Percentiles rank a stretch among this genome's conserved stretches.
phyloP scores from a whole-genome alignment of 2,329 filamentous ascomycete genomes.

The Graphilbum ipis-grandicollis region DNA sequence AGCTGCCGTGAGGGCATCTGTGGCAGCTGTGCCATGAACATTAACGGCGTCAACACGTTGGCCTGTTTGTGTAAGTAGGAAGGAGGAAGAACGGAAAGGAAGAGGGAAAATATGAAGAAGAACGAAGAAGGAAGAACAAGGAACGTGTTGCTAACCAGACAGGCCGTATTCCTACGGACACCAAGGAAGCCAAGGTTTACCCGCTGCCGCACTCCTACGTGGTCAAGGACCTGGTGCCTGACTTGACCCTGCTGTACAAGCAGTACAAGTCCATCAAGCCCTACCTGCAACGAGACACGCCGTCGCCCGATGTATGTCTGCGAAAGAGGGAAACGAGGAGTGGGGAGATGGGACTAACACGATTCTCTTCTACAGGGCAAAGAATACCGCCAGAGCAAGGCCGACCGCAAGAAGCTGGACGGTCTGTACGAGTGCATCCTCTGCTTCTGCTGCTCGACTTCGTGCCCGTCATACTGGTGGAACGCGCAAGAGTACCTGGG shows the following conservation, averaged over 20 bases:
- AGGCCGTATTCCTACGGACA: conserved; percentile 89
- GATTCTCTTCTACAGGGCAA: conserved; percentile 43
- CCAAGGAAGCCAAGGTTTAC: conserved; percentile 83
- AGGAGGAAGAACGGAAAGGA: too few relatives aligned
- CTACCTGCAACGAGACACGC: conserved; percentile 82
- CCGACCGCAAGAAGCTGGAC: conserved; percentile 89
- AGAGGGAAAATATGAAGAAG: too few relatives aligned
- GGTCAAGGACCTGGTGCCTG: conserved; percentile 95
- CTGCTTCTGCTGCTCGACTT: conserved; percentile 97
- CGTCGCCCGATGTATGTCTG: conserved; percentile 58
- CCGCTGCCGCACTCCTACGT: conserved; percentile 97
- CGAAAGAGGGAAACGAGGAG: background rate
- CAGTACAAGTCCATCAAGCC: conserved; percentile 99
- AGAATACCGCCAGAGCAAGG: conserved; percentile 81
- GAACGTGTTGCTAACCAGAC: background rate
- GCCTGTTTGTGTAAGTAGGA: conserved; percentile 77
- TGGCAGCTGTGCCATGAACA: conserved; percentile 98
- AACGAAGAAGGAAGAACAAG: background rate
- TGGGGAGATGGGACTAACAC: background rate
- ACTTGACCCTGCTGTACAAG: conserved; percentile 98
- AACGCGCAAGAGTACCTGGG: conserved; percentile 98
- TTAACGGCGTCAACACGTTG: conserved; percentile 94
- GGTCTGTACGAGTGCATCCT: conserved; percentile 98
- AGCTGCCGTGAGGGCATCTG: conserved; percentile 98
- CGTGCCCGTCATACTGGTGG: conserved; percentile 99